phyloP scores from a whole-genome alignment of 2,329 filamentous ascomycete genomes.

The Colletotrichum shisoi region DNA sequence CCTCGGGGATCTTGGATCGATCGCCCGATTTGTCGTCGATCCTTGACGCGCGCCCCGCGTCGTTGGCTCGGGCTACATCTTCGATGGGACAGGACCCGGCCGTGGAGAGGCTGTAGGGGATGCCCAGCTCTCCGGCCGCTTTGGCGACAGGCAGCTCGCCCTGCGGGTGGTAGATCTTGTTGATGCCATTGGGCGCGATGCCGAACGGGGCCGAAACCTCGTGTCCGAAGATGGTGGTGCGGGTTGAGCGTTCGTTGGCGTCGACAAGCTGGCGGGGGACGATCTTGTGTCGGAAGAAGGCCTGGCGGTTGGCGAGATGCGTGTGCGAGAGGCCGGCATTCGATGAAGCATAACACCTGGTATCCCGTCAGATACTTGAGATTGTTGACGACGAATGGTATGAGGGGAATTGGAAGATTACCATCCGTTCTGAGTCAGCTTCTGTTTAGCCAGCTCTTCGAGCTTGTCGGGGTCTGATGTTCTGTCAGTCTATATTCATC shows the following conservation, averaged over 20 bases:
- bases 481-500: background rate
- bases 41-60: constrained; percentile 40
- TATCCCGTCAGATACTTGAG: background rate
- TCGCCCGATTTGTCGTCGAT: constrained; percentile 11
- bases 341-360: constrained; percentile 62
- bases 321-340: constrained; percentile 63
- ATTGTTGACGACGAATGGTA: background rate
- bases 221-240: constrained; percentile 67
- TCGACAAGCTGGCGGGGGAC: constrained; percentile 69
- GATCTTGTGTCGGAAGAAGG: constrained; percentile 70
- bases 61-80: constrained; percentile 64
- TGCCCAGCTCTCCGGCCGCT: constrained; percentile 65
- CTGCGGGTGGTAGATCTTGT: constrained; percentile 68
- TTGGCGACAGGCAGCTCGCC: constrained; percentile 68
- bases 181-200: constrained; percentile 72
- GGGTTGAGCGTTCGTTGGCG: constrained; percentile 63
- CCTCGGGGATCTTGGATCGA: constrained; percentile 35
- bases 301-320: constrained; percentile 66
- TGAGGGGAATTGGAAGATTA: constrained; percentile 16
- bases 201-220: constrained; percentile 66
- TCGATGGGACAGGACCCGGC: constrained; percentile 66
- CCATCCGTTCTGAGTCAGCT: constrained; percentile 66
- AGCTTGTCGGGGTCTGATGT: constrained; percentile 64
- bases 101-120: constrained; percentile 67
- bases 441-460: constrained; percentile 64